Evolutionary conservation across 108 stramenopile species (phyloP).

Genomic region (Hondaea fermentalgiana): DNA sequence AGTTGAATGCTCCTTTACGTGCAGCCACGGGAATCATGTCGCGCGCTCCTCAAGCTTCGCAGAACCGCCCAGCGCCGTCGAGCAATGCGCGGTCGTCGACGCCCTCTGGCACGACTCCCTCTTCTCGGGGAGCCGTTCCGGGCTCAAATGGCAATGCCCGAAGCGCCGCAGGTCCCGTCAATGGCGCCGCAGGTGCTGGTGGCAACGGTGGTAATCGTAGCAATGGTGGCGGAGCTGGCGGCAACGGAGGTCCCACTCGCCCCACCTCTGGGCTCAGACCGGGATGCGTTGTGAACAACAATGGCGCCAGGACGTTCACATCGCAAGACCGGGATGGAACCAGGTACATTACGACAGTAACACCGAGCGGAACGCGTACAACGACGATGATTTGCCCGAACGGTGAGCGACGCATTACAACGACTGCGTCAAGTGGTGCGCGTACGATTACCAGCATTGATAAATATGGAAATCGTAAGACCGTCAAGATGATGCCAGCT

Average conservation of each 20-base stretch:
- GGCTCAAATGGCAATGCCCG: background rate
- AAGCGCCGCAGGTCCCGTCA: background rate
- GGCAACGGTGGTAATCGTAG: no score
- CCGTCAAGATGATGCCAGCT: background rate
- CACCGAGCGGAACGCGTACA: background rate
- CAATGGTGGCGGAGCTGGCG: background rate
- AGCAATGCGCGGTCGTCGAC: no score
- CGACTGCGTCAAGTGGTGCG: background rate
- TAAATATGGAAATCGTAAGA: background rate
- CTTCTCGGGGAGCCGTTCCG: background rate
- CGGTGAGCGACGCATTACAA: background rate
- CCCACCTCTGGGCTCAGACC: background rate
- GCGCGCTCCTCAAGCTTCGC: background rate
- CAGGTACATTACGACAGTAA: background rate
- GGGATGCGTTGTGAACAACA: background rate
- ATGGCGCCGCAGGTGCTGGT: no score
- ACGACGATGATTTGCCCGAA: background rate
- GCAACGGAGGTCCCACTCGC: background rate
- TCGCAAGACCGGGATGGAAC: background rate
- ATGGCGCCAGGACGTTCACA: background rate
- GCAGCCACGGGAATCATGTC: background rate
- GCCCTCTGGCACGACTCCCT: no score
- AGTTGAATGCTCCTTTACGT: background rate
- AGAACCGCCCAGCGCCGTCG: no score
- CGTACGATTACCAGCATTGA: background rate